Base-by-base conservation (phyloP, 805 yeast genomes). In the Yarrowia hollandica region DNA sequence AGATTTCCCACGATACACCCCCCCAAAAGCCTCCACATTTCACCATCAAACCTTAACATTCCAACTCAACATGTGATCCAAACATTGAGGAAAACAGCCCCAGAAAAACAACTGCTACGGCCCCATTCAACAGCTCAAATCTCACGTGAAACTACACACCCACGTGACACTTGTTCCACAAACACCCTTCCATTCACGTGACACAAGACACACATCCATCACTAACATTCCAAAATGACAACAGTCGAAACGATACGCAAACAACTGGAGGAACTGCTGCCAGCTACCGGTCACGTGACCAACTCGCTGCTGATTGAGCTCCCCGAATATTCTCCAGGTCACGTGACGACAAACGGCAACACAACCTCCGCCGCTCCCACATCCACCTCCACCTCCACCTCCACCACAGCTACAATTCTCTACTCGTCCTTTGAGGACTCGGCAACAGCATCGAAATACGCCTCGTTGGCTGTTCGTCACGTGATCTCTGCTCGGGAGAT, bases 171-270 rank as follows among this genome's bases (percentile, higher is more conserved):
- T 9, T 9, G n/a, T n/a, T n/a, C n/a, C n/a, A n/a, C n/a, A n/a
- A 5, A 11, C 28, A 9, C 30, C 7, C n/a, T 9, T 3, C 42
- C 14, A 21, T 8, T n/a, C 39, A 35, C 39, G 39, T 35, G 39
- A 35, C 23, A 11, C 8, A 12, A n/a, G 10, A 11, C n/a, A 5
- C 18, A 15, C 46, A 39, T 10, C 10, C 8, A 21, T 16, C 42
- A 4, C 19, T n/a, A 16, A 16, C 22, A 28, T 11, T 15, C 23
- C 21, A 41, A 14, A 15, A 44, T 44, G 54, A 44, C 54, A 5
- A 44, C 54, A 9, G 37, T 44, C 5, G 54, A 44, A n/a, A 44
- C 54, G 54, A 31, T 44, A 30, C 37, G 54, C n/a, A 44, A 30
- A 30, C 54, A 44, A 15, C 37, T 44, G 28, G 54, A 44, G 35